phyloP scores from a whole-genome alignment of 139 green algal species.

The Picocystis salinarum region DNA sequence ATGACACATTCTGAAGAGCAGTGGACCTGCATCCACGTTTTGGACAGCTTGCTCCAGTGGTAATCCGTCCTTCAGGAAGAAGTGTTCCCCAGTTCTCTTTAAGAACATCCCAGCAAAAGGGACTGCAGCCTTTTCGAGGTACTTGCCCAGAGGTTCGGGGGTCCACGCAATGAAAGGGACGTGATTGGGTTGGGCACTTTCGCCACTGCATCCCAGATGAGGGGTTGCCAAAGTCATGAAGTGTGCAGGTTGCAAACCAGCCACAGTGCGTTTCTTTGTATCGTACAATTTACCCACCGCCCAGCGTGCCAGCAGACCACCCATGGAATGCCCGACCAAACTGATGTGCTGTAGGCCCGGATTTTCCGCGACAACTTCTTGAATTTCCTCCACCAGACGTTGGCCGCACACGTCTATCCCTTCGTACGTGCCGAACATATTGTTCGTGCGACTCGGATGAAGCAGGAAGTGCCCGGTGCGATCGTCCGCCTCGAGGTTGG shows the following conservation, averaged over 20 bases:
- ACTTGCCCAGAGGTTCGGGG: neutral
- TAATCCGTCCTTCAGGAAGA: slow-evolving; percentile 1
- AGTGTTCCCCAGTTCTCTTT: neutral
- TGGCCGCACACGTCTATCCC: slow-evolving; percentile 62
- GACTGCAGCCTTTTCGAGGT: neutral
- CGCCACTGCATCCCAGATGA: slow-evolving; percentile 30
- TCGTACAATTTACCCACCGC: slow-evolving; percentile 7
- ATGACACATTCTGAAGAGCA: too few relatives aligned
- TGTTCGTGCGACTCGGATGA: neutral
- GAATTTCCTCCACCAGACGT: slow-evolving; percentile 48
- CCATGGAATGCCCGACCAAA: slow-evolving; percentile 50
- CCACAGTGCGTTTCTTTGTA: slow-evolving; percentile 13
- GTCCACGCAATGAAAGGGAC: neutral
- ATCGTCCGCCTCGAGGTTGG: neutral
- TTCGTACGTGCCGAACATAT: slow-evolving; percentile 27
- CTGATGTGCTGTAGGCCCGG: slow-evolving; percentile 20
- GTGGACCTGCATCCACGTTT: too few relatives aligned
- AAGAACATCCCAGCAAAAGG: neutral
- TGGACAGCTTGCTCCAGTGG: too few relatives aligned
- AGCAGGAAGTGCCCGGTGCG: neutral
- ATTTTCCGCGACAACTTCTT: slow-evolving; percentile 7
- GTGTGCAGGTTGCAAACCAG: slow-evolving; percentile 38
- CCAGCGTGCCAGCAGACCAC: slow-evolving; percentile 37
- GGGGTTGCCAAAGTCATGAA: slow-evolving; percentile 61
- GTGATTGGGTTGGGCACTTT: neutral